Percentiles rank a stretch among this genome's conserved stretches.
Evolutionary conservation across 78 protist genomes (phyloP).

Genomic region (Dictyostelium purpureum): DNA sequence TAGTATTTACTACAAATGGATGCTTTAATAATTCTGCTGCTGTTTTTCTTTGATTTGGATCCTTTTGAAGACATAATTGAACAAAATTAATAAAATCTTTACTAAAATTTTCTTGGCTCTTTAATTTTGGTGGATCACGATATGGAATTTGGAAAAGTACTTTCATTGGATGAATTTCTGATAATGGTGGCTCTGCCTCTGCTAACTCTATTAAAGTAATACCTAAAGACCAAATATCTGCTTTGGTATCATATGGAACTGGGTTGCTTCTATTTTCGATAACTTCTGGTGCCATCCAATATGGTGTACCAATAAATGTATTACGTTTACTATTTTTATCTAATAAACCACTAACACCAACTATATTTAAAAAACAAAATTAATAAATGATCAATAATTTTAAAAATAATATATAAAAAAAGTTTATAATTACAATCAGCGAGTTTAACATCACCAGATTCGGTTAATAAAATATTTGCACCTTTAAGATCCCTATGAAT

Average conservation of each 20-base stretch:
- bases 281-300: conserved; percentile 84
- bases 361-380: too few relatives aligned
- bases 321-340: conserved; percentile 68
- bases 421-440: too few relatives aligned
- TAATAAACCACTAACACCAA: conserved; percentile 73
- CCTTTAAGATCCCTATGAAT: conserved; percentile 89
- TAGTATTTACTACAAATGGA: conserved; percentile 55
- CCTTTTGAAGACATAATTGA: conserved; percentile 55
- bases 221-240: conserved; percentile 84
- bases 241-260: conserved; percentile 77
- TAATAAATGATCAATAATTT: background rate
- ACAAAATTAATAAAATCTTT: conserved; percentile 69
- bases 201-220: conserved; percentile 81
- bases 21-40: conserved; percentile 76
- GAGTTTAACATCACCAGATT: conserved; percentile 76
- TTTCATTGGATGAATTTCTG: conserved; percentile 84
- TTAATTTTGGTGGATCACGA: conserved; percentile 80
- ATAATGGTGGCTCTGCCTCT: conserved; percentile 81
- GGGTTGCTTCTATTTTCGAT: conserved; percentile 61
- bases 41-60: conserved; percentile 82
- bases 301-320: conserved; percentile 85
- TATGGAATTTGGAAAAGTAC: conserved; percentile 77
- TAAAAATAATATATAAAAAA: background rate
- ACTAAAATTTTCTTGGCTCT: conserved; percentile 61
- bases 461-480: conserved; percentile 81